Evolutionary conservation across 1,284 basidiomycete species (phyloP), one percentile per base, ranked within the genome.

Genomic region (Sporisorium sorghi): DNA sequence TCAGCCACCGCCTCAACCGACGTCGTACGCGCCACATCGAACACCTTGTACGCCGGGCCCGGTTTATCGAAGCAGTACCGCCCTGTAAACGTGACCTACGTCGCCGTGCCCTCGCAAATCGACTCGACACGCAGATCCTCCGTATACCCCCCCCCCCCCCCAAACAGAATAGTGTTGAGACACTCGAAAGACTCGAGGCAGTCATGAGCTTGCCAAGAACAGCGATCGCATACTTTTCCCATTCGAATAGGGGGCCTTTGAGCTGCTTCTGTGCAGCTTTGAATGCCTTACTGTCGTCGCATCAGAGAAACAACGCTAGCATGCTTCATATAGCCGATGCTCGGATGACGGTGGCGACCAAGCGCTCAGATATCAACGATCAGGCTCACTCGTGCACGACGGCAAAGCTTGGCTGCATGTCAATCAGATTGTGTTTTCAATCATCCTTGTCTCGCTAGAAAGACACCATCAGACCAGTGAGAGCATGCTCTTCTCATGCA

Each of bases 41-140:
- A 69, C 19, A 69, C 59, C 28, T 62, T 62, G 42, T 50, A 69
- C 7, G 66, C 65, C 28, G 65, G 65, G 2, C 58, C 58, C 23
- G 58, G 64, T 44, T 67, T 67, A 23, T 67, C 64, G 23, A 67
- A 67, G 53, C 64, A 67, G 50, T 68, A 68, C 11, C 65, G 42
- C 1, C 58, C 58, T 2, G 65, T 68, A 24, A 68, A 68, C 10
- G 58, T 58, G 43, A 68, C 61, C 17, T 57, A 68, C n/a, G 65
- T 68, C 10, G 53, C 65, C 1, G n/a, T 51, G 2, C n/a, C 54
- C 17, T 61, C 33, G 26, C 65, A 68, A 43, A 67, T 67, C 11
- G 58, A 60, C 37, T 67, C 64, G n/a, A 67, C 58, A 2, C 64
- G 51, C 21, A 67, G 46, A 23, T 67, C 64, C 21, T 67, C 64